Evolutionary conservation across 345 rosid genomes (phyloP).

Genomic region (Melastoma malabathricum): DNA sequence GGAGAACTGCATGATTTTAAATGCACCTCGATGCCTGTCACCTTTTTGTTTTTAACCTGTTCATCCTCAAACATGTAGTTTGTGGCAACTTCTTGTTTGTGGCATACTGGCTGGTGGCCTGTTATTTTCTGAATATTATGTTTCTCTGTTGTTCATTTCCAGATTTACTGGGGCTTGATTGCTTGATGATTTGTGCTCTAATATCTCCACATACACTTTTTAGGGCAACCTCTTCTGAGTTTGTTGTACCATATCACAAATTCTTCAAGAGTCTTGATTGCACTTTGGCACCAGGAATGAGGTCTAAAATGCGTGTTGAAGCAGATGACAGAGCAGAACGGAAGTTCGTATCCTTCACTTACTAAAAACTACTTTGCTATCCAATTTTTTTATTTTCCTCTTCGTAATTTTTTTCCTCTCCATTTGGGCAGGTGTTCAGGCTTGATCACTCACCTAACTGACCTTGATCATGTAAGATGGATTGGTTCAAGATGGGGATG

Average conservation of each 20-base stretch:
- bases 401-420: neutral
- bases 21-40: too few relatives aligned
- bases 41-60: too few relatives aligned
- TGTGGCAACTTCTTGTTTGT: too few relatives aligned
- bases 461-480: conserved; percentile 85
- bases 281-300: conserved; percentile 63
- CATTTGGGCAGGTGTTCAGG: conserved; percentile 51
- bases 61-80: too few relatives aligned
- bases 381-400: neutral
- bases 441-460: conserved; percentile 63
- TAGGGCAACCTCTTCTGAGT: conserved; percentile 68
- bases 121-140: too few relatives aligned
- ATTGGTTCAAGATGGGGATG: conserved; percentile 94
- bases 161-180: too few relatives aligned
- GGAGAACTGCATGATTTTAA: too few relatives aligned
- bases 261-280: conserved; percentile 67
- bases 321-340: conserved; percentile 83
- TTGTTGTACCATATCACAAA: conserved; percentile 49
- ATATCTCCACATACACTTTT: conserved; percentile 2
- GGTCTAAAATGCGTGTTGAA: conserved; percentile 73
- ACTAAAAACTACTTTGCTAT: neutral
- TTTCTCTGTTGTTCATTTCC: too few relatives aligned
- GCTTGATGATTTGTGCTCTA: neutral
- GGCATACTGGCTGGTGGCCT: too few relatives aligned
- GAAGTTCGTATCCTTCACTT: conserved; percentile 32